Evolutionary conservation across 345 rosid species (phyloP).

Genomic region (Adansonia digitata): DNA sequence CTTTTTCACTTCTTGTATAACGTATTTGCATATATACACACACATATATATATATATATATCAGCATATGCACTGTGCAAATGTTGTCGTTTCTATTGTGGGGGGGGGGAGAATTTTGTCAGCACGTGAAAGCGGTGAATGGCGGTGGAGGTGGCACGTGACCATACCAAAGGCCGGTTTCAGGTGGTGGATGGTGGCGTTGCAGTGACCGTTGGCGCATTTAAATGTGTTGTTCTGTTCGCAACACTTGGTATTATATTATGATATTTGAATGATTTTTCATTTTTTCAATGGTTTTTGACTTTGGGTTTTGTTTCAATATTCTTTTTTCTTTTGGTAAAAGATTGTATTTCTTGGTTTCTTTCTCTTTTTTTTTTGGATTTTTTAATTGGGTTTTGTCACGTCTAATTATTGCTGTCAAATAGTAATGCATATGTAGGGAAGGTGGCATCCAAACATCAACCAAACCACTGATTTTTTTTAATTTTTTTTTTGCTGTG

Average conservation of each 20-base stretch:
- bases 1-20: background rate
- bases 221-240: slow-evolving; percentile 18
- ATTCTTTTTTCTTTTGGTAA: background rate
- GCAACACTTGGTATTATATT: background rate
- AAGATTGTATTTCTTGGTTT: no score
- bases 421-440: background rate
- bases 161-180: slow-evolving; percentile 13
- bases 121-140: slow-evolving; percentile 20
- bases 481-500: background rate
- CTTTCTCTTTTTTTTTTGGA: no score
- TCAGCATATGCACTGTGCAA: background rate
- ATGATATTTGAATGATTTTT: background rate
- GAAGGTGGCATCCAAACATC: background rate
- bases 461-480: background rate
- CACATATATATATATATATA: background rate
- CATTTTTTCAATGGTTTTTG: background rate
- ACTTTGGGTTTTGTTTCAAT: background rate
- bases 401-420: slow-evolving; percentile 13
- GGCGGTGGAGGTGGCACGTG: slow-evolving; percentile 30
- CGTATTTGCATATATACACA: background rate
- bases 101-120: background rate
- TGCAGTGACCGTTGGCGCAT: slow-evolving; percentile 31
- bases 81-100: background rate
- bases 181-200: slow-evolving; percentile 21
- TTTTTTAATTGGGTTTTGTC: slow-evolving; percentile 1